These are phyloP conservation scores for Penicillium argentinense DNA, from an alignment of 495 filamentous ascomycete species.

Conservation along the genomic window DNA sequence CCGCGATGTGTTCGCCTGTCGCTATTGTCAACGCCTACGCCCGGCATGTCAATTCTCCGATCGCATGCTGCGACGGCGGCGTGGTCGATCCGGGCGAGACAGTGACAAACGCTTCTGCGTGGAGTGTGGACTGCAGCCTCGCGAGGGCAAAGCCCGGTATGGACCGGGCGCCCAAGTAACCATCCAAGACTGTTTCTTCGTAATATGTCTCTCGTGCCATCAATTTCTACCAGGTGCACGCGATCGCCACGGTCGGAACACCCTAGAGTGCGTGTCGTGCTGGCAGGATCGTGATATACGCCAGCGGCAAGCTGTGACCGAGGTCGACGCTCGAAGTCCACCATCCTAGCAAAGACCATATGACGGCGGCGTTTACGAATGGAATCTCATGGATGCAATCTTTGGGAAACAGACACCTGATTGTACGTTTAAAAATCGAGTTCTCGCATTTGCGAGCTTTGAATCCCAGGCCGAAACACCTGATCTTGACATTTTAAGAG, in stretches of 20 bases:
- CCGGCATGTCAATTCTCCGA: conserved; percentile 28
- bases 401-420: neutral
- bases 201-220: conserved; percentile 33
- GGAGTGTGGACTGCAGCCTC: conserved; percentile 34
- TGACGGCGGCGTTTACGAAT: neutral
- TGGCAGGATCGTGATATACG: conserved; percentile 1
- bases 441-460: neutral
- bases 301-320: neutral
- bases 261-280: conserved; percentile 11
- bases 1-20: conserved; percentile 34
- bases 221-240: conserved; percentile 18
- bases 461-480: neutral
- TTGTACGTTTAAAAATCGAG: neutral
- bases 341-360: no score
- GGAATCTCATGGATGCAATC: neutral
- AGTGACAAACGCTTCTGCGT: conserved; percentile 35
- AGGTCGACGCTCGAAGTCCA: neutral
- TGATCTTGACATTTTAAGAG: neutral
- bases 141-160: conserved; percentile 31
- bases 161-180: conserved; percentile 29
- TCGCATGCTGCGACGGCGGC: conserved; percentile 29
- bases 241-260: conserved; percentile 14
- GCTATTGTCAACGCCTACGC: conserved; percentile 37
- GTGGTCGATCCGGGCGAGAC: conserved; percentile 21
- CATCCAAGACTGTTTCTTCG: conserved; percentile 19